phyloP scores from a whole-genome alignment of 805 yeast species.

The Myxozyma udenii region DNA sequence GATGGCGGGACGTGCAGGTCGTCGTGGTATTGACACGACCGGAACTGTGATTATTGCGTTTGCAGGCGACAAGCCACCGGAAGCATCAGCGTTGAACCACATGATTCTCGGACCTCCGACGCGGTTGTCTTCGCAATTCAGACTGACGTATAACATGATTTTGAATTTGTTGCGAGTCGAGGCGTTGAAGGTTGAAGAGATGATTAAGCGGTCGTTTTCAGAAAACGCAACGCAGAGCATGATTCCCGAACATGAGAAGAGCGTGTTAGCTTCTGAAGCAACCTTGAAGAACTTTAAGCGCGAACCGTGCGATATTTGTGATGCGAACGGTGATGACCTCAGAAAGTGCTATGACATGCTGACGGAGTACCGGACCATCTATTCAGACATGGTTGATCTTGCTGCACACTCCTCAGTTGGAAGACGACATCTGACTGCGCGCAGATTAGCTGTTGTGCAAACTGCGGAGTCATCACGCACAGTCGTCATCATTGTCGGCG shows the following conservation, averaged over 20 bases:
- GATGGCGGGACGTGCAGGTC: slow-evolving; percentile 98
- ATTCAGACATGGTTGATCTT: slow-evolving; percentile 50
- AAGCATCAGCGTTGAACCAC: slow-evolving; percentile 52
- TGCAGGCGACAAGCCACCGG: slow-evolving; percentile 37
- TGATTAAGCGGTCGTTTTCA: slow-evolving; percentile 93
- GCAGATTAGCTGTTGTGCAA: slow-evolving; percentile 27
- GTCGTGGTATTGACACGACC: slow-evolving; percentile 89
- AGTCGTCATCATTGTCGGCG: slow-evolving; percentile 21
- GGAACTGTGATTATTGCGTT: slow-evolving; percentile 96
- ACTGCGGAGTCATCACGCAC: slow-evolving; percentile 24
- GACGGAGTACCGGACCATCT: slow-evolving; percentile 45
- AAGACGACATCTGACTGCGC: slow-evolving; percentile 45
- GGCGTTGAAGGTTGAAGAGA: slow-evolving; percentile 94
- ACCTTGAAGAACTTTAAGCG: slow-evolving; percentile 44
- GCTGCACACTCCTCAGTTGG: slow-evolving; percentile 46
- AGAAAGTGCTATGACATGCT: slow-evolving; percentile 47
- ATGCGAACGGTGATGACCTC: slow-evolving; percentile 41
- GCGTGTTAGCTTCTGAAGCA: slow-evolving; percentile 53
- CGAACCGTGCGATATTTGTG: slow-evolving; percentile 40
- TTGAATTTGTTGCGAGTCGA: slow-evolving; percentile 87
- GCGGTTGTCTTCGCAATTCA: slow-evolving; percentile 83
- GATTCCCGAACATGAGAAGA: slow-evolving; percentile 78
- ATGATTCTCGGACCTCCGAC: slow-evolving; percentile 88
- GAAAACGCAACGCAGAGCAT: slow-evolving; percentile 84
- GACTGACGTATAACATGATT: slow-evolving; percentile 94